phyloP scores from a whole-genome alignment of 75 land plant genomes.

The Cryptomeria japonica region DNA sequence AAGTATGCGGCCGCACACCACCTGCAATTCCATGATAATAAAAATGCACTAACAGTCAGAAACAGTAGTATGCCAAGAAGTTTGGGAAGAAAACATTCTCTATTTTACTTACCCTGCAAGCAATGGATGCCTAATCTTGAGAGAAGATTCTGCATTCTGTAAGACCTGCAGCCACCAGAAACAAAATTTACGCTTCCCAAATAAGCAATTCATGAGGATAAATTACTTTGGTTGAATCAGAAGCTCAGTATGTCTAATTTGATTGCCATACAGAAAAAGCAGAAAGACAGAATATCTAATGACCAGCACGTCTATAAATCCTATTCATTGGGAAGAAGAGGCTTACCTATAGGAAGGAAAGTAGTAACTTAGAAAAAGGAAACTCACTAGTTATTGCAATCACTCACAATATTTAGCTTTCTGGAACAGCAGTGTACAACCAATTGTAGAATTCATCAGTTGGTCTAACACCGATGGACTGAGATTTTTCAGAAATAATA shows the following conservation, averaged over 20 bases:
- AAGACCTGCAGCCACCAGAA: background rate
- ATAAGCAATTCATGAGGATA: background rate
- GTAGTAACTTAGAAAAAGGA: background rate
- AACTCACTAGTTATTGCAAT: background rate
- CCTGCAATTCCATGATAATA: background rate
- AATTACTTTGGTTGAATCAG: background rate
- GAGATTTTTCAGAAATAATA: conserved; percentile 37
- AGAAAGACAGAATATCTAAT: background rate
- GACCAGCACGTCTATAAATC: background rate
- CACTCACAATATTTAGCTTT: background rate
- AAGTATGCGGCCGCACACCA: background rate
- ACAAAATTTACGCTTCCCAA: background rate
- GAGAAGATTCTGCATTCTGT: background rate
- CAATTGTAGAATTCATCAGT: conserved; percentile 47
- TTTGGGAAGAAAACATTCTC: background rate
- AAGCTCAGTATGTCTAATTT: background rate
- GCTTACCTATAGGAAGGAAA: background rate
- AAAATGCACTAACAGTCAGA: background rate
- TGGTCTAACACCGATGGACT: conserved; percentile 9
- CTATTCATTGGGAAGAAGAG: background rate
- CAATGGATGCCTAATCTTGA: background rate
- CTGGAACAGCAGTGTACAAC: conserved; percentile 30
- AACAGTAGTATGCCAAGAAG: background rate
- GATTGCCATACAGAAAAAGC: background rate
- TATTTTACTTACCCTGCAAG: background rate